Evolutionary conservation across 805 yeast species (phyloP).

Genomic region (Nakazawaea wyomingensis): DNA sequence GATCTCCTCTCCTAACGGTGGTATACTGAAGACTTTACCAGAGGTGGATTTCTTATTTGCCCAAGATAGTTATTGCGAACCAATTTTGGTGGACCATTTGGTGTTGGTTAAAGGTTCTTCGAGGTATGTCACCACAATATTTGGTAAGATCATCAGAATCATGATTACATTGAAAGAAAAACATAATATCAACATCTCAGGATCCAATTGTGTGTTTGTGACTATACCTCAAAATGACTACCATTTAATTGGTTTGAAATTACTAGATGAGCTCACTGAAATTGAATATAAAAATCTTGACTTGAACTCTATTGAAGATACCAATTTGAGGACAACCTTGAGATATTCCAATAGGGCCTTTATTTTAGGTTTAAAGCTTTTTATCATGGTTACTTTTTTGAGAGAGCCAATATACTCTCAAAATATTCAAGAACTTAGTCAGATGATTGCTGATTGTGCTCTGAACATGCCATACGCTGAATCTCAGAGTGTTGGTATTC

Average conservation of each 20-base stretch:
- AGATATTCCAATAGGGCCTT: constrained; percentile 9
- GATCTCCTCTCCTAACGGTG: constrained; percentile 13
- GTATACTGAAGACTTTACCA: constrained; percentile 4
- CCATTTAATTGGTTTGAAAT: background rate
- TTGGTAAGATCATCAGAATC: constrained; percentile 7
- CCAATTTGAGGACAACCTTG: constrained; percentile 1
- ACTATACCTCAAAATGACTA: constrained; percentile 1
- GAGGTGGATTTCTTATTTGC: constrained; percentile 9
- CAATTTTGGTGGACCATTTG: constrained; percentile 9
- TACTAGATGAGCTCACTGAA: constrained; percentile 1
- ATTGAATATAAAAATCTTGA: constrained; percentile 10
- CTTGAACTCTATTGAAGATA: constrained; percentile 6
- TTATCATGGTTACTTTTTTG: constrained; percentile 5
- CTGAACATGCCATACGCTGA: constrained; percentile 10
- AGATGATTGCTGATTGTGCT: constrained; percentile 8
- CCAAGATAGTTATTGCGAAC: constrained; percentile 8
- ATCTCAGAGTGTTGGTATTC: constrained; percentile 13
- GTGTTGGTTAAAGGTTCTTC: constrained; percentile 11
- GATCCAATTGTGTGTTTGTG: constrained; percentile 9
- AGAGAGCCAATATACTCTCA: constrained; percentile 5
- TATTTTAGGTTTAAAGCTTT: constrained; percentile 8
- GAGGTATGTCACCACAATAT: constrained; percentile 7
- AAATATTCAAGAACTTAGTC: background rate
- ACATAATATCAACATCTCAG: constrained; percentile 3
- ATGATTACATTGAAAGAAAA: constrained; percentile 2